A percentile compares a stretch with the other conserved stretches of the same genome.
Evolutionary conservation across 73 alveolate species (phyloP).

Genomic region (Paramecium pentaurelia): DNA sequence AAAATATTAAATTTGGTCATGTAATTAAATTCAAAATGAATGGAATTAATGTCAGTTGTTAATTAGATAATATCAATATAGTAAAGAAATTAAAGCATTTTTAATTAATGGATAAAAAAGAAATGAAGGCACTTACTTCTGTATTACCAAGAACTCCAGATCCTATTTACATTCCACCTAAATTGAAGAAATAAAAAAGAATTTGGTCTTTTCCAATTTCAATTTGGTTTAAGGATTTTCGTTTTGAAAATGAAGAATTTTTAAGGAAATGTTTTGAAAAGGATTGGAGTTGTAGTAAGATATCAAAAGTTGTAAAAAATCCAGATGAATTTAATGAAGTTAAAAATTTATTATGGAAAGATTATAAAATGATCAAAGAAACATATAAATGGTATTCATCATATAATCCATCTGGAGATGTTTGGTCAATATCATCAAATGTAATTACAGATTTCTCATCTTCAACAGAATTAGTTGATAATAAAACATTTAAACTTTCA

Average conservation of each 20-base stretch:
- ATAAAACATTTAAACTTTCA: conserved; percentile 52
- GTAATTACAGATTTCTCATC: conserved; percentile 61
- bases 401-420: conserved; percentile 59
- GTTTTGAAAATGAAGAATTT: conserved; percentile 63
- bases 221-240: conserved; percentile 56
- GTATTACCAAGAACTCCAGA: conserved; percentile 61
- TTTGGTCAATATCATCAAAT: conserved; percentile 56
- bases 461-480: conserved; percentile 41
- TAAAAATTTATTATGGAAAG: conserved; percentile 53
- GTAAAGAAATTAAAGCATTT: neutral
- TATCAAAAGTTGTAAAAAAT: conserved; percentile 58
- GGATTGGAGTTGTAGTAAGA: conserved; percentile 65
- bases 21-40: neutral
- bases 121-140: neutral
- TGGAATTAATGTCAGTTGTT: neutral
- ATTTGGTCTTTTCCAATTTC: conserved; percentile 61
- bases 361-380: conserved; percentile 57
- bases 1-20: neutral
- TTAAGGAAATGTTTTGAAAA: conserved; percentile 63
- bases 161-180: conserved; percentile 57
- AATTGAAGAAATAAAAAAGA: conserved; percentile 39
- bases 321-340: conserved; percentile 56
- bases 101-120: conserved; percentile 4
- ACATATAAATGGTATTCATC: conserved; percentile 62
- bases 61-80: neutral